Conservation (phyloP, 768 basidiomycete species). For the Sporobolomyces phaffii region DNA sequence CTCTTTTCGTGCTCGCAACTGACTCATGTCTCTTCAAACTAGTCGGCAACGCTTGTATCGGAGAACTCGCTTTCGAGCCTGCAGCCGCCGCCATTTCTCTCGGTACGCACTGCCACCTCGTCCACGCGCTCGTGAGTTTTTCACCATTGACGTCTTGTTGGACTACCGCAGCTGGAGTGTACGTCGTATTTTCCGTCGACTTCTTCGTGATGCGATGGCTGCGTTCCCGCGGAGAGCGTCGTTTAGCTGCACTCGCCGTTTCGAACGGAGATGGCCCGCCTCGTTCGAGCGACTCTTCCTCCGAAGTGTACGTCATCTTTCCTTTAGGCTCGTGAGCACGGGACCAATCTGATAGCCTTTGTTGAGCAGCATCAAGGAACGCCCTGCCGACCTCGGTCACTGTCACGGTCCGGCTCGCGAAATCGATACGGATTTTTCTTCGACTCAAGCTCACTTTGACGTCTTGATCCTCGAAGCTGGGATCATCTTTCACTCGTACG, state of each 20-base stretch:
- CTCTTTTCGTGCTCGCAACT: not conserved
- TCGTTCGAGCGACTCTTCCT: not conserved
- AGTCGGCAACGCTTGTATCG: slow-evolving; percentile 44
- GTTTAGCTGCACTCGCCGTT: not conserved
- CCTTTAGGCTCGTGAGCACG: not conserved
- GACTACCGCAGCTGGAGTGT: not conserved
- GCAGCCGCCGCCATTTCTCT: slow-evolving; percentile 46
- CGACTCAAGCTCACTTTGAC: slow-evolving; percentile 41
- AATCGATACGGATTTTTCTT: slow-evolving; percentile 12
- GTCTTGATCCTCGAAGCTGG: slow-evolving; percentile 42
- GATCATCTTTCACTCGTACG: slow-evolving; percentile 42
- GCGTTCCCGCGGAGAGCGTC: not conserved
- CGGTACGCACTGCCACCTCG: no score
- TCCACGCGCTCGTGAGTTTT: slow-evolving; percentile 34
- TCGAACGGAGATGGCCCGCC: not conserved
- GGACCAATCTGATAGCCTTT: not conserved
- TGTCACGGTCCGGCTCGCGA: slow-evolving; percentile 1
- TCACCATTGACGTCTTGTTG: not conserved
- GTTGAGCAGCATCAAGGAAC: not conserved
- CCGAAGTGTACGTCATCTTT: not conserved
- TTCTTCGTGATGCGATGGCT: slow-evolving; percentile 44
- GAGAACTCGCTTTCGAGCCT: slow-evolving; percentile 45
- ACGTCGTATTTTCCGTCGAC: slow-evolving; percentile 45
- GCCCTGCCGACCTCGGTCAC: slow-evolving; percentile 12
- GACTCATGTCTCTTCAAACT: not conserved